phyloP scores from a whole-genome alignment of 2,329 filamentous ascomycete genomes.

The Cercospora citrullina region DNA sequence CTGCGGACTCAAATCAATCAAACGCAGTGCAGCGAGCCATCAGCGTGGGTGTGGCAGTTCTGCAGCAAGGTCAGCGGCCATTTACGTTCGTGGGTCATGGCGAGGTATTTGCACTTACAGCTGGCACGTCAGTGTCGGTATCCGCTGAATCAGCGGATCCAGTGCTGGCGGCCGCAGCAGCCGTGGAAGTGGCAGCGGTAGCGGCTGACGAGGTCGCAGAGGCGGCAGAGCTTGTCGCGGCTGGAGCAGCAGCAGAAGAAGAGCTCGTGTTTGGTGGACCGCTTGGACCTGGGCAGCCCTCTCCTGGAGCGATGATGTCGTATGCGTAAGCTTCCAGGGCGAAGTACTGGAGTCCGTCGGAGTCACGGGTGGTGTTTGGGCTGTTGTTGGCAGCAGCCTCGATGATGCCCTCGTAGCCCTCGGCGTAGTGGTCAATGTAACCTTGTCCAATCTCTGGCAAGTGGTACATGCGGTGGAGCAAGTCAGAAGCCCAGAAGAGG shows the following conservation, averaged over 20 bases:
- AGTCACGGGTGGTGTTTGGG: slow-evolving; percentile 57
- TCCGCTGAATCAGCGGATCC: slow-evolving; percentile 62
- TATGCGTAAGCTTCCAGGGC: slow-evolving; percentile 67
- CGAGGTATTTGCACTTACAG: background rate
- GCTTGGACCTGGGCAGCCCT: slow-evolving; percentile 58
- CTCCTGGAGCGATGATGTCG: slow-evolving; percentile 63
- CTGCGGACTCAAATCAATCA: background rate
- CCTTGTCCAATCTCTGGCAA: slow-evolving; percentile 61
- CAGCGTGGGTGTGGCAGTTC: slow-evolving; percentile 34
- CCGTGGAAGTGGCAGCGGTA: slow-evolving; percentile 7
- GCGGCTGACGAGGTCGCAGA: slow-evolving; percentile 17
- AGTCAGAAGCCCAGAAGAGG: slow-evolving; percentile 65
- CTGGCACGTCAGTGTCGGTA: slow-evolving; percentile 2
- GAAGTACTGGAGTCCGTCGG: slow-evolving; percentile 66
- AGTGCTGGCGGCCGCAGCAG: slow-evolving; percentile 45
- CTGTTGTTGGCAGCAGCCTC: slow-evolving; percentile 54
- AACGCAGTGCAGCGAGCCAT: slow-evolving; percentile 31
- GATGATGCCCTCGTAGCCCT: slow-evolving; percentile 57
- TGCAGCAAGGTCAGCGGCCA: background rate
- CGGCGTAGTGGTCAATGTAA: slow-evolving; percentile 62
- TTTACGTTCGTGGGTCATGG: background rate
- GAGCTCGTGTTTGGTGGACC: slow-evolving; percentile 20
- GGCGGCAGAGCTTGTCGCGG: slow-evolving; percentile 20
- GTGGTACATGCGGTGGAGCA: slow-evolving; percentile 67
- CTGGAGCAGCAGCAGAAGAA: slow-evolving; percentile 19